Base-by-base conservation (phyloP, 495 filamentous ascomycete genomes). In the Ramalina peruviana region DNA sequence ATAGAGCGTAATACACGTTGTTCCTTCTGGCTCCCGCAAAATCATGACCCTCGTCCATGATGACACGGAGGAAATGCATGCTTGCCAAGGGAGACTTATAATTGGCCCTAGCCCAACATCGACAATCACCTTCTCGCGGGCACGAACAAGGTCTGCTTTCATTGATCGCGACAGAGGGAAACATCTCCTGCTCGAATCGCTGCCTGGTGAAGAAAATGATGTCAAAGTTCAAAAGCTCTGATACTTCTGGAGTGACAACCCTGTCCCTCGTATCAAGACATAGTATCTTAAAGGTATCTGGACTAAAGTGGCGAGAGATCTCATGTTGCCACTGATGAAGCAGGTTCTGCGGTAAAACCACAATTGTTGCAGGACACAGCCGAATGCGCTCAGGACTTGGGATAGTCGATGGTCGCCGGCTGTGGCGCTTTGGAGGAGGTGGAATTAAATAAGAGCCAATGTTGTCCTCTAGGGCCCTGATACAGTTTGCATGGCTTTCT, bases 31-130 rank as follows among this genome's bases (percentile, higher is more conserved):
- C 75, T 5, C 73, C 69, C 0, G 83, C 82, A 38, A 94, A 79
- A 39, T 75, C 82, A 60, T 96, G 88, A 1, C 90, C 90, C 72
- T 97, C 90, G 49, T 97, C 90, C 30, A 93, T 80, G 36, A 97
- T 88, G 40, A 90, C 75, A 12, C 90, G 76, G 51, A 94, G 77
- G 72, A 87, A 94, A 54, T 85, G 87, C 11, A 96, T 64, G 16
- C 76, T 59, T 38, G 77, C 78, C 6, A 95, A 64, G 0, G 83
- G 77, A 3, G 81, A 83, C 3, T 71, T 62, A 55, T 78, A 75
- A n/a, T 49, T 56, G 50, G 41, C 65, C 53, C 46, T 59, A 47
- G 26, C 53, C 50, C 46, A 71, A 55, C 60, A 54, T 12, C 67
- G 60, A 20, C 60, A 60, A 36, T 65, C 62, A 36, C 62, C 42